A percentile compares a stretch with the other conserved stretches of the same genome.
These are phyloP conservation scores for Sporothrix variecibatus DNA, from an alignment of 2,329 filamentous ascomycete species.

Conservation along the genomic window DNA sequence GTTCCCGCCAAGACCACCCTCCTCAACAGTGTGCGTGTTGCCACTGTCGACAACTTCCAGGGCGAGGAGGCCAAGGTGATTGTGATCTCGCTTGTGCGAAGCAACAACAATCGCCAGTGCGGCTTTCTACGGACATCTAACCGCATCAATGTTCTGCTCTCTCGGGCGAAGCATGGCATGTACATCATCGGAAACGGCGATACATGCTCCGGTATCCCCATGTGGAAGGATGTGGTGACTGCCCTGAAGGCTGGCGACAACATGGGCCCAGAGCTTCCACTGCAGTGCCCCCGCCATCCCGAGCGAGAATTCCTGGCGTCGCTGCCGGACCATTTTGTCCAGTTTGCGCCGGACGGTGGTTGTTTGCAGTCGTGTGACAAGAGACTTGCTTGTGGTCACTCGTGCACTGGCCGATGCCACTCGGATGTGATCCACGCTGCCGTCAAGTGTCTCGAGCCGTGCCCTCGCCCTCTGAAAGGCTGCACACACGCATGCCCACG, in stretches of 20 bases:
- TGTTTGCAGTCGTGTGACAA: conserved; percentile 54
- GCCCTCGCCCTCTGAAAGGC: conserved; percentile 44
- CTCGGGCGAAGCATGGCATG: conserved; percentile 68
- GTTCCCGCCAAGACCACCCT: conserved; percentile 45
- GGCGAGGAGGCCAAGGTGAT: conserved; percentile 74
- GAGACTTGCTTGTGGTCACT: conserved; percentile 52
- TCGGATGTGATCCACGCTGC: conserved; percentile 50
- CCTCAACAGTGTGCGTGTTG: conserved; percentile 53
- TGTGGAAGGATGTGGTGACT: conserved; percentile 63
- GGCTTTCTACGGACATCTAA: conserved; percentile 69
- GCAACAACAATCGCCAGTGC: conserved; percentile 58
- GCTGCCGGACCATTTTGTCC: conserved; percentile 58
- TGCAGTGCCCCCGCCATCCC: conserved; percentile 63
- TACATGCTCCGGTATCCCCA: conserved; percentile 57
- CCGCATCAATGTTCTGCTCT: conserved; percentile 69
- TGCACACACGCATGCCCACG: conserved; percentile 50
- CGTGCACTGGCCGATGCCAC: conserved; percentile 50
- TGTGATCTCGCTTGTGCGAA: conserved; percentile 69
- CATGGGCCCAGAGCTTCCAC: conserved; percentile 53
- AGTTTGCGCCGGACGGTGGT: conserved; percentile 62
- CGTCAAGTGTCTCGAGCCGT: conserved; percentile 49
- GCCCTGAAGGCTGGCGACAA: conserved; percentile 51
- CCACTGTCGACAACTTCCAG: conserved; percentile 76
- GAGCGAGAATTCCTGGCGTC: conserved; percentile 53
- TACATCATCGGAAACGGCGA: conserved; percentile 68